A percentile compares a stretch with the other conserved stretches of the same genome.
Evolutionary conservation across 225 moss, liverwort and hornwort genomes (phyloP).

Genomic region (Climacium dendroides): DNA sequence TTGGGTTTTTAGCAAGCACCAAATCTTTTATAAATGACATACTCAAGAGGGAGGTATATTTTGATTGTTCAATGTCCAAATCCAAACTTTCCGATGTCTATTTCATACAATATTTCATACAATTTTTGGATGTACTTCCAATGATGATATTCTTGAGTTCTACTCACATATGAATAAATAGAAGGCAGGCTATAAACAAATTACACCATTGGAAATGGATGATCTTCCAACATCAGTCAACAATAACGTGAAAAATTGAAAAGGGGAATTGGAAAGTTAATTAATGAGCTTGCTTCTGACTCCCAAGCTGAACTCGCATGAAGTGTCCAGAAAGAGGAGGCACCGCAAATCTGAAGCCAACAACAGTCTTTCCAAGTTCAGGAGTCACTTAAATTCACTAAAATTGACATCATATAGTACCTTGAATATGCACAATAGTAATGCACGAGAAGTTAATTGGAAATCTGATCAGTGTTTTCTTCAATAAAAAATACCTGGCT

Average conservation of each 20-base stretch:
- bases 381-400: neutral
- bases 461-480: neutral
- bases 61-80: neutral
- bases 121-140: neutral
- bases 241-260: neutral
- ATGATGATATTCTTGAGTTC: neutral
- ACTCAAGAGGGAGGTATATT: too few relatives aligned
- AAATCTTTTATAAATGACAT: neutral
- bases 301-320: slow-evolving; percentile 3
- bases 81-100: neutral
- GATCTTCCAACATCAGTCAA: neutral
- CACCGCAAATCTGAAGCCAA: slow-evolving; percentile 17
- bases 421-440: neutral
- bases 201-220: neutral
- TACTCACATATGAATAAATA: neutral
- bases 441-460: neutral
- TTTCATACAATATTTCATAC: neutral
- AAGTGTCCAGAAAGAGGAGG: slow-evolving; percentile 33
- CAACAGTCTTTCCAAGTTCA: neutral
- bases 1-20: too few relatives aligned
- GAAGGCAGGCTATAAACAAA: neutral
- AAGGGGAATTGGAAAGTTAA: neutral
- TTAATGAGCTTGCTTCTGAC: neutral
- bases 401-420: neutral
- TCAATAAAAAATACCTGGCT: neutral